A percentile compares a stretch with the other conserved stretches of the same genome.
Evolutionary conservation across 2,329 filamentous ascomycete genomes (phyloP).

Genomic region (Penicillium sp.): DNA sequence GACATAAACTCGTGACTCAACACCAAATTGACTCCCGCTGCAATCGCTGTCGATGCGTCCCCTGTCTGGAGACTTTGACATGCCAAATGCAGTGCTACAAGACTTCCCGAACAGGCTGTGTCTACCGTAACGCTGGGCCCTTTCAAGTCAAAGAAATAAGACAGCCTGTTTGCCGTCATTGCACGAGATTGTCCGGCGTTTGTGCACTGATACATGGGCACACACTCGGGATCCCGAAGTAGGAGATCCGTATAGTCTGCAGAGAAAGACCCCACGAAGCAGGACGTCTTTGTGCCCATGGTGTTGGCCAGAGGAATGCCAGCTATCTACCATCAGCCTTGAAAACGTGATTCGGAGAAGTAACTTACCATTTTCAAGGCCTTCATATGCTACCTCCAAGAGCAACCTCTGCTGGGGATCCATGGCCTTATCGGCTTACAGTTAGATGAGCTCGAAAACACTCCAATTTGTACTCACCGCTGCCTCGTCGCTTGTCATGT

Average conservation of each 20-base stretch:
- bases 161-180: conserved; percentile 29
- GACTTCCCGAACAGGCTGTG: conserved; percentile 33
- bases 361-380: conserved; percentile 26
- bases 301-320: conserved; percentile 26
- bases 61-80: conserved; percentile 25
- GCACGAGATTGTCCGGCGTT: conserved; percentile 25
- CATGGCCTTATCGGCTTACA: conserved; percentile 17
- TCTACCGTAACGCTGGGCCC: conserved; percentile 34
- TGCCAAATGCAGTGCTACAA: conserved; percentile 34
- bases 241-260: conserved; percentile 31
- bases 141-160: conserved; percentile 33
- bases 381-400: conserved; percentile 30
- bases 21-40: conserved; percentile 24
- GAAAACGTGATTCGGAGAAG: no score
- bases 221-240: conserved; percentile 27
- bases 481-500: conserved; percentile 30
- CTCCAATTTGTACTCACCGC: conserved; percentile 13
- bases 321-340: conserved; percentile 12
- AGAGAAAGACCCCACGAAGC: conserved; percentile 28
- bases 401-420: conserved; percentile 30
- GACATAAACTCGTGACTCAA: conserved; percentile 28
- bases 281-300: conserved; percentile 26
- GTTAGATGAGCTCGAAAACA: not conserved
- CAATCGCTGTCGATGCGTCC: conserved; percentile 23
- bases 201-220: conserved; percentile 26